phyloP scores from a whole-genome alignment of 2,329 filamentous ascomycete species.

The Colletotrichum agaves region DNA sequence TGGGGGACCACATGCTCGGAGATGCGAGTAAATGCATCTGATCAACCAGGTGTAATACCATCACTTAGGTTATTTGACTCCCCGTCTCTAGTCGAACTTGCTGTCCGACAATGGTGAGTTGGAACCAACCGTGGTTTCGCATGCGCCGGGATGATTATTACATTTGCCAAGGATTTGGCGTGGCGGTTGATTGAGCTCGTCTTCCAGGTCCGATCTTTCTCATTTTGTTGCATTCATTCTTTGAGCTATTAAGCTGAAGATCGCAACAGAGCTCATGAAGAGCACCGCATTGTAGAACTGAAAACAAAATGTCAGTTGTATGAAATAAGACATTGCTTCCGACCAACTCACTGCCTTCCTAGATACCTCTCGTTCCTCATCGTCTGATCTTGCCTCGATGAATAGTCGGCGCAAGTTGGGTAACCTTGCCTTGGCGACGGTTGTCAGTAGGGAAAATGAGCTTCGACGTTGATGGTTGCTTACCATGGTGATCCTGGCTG shows the following conservation, averaged over 20 bases:
- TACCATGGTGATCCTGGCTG: conserved; percentile 28
- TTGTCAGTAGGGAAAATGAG: conserved; percentile 27
- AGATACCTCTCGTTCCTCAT: conserved; percentile 94
- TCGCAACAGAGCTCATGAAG: conserved; percentile 95
- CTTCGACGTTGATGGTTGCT: neutral
- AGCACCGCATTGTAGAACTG: conserved; percentile 98
- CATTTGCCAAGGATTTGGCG: neutral
- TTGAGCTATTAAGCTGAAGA: conserved; percentile 94
- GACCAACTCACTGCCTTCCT: conserved; percentile 79
- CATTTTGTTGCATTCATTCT: conserved; percentile 71
- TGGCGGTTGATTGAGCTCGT: neutral
- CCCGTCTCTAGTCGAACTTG: too few species aligned
- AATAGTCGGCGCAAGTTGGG: conserved; percentile 97
- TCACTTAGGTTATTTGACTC: too few species aligned
- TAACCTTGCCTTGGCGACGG: conserved; percentile 73
- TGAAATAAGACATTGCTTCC: neutral
- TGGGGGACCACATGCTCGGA: too few species aligned
- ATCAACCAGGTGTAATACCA: too few species aligned
- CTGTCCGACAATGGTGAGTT: neutral
- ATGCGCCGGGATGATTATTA: neutral
- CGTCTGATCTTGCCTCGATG: conserved; percentile 91
- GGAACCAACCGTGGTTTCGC: neutral
- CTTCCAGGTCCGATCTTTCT: neutral
- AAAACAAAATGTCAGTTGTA: neutral
- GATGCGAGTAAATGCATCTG: too few species aligned